These are phyloP conservation scores for Podaxis sp. DNA, from an alignment of 768 basidiomycete genomes.

Conservation along the genomic window DNA sequence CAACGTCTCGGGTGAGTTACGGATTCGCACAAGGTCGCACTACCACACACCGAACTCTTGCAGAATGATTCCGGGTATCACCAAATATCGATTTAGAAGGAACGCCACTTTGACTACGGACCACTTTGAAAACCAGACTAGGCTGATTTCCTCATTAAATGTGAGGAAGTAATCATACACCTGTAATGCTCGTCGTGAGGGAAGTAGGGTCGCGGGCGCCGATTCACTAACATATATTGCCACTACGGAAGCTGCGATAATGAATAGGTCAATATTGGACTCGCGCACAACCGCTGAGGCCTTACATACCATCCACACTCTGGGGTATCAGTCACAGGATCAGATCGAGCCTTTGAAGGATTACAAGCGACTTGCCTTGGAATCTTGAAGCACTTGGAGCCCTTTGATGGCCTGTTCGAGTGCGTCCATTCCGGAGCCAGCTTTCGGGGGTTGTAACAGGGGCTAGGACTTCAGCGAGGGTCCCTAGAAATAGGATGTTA, in stretches of 20 bases:
- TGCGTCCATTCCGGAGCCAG: background rate
- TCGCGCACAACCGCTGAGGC: background rate
- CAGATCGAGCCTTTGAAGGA: background rate
- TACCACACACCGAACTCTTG: background rate
- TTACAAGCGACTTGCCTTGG: background rate
- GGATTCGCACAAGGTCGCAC: background rate
- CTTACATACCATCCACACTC: background rate
- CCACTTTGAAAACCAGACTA: background rate
- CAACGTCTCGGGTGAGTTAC: background rate
- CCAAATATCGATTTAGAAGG: background rate
- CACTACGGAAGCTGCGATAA: background rate
- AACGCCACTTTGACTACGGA: background rate
- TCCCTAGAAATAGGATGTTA: background rate
- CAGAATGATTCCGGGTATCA: background rate
- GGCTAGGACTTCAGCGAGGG: background rate
- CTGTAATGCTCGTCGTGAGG: background rate
- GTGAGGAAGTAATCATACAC: background rate
- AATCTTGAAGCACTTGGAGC: background rate
- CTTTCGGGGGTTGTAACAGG: background rate
- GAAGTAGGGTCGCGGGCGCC: too few species aligned
- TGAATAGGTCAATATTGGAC: background rate
- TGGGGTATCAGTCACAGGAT: background rate
- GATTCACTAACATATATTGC: background rate
- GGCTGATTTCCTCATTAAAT: background rate
- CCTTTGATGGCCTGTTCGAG: background rate